Evolutionary conservation across 2,329 filamentous ascomycete genomes (phyloP).

Genomic region (Pezicula radicicola): DNA sequence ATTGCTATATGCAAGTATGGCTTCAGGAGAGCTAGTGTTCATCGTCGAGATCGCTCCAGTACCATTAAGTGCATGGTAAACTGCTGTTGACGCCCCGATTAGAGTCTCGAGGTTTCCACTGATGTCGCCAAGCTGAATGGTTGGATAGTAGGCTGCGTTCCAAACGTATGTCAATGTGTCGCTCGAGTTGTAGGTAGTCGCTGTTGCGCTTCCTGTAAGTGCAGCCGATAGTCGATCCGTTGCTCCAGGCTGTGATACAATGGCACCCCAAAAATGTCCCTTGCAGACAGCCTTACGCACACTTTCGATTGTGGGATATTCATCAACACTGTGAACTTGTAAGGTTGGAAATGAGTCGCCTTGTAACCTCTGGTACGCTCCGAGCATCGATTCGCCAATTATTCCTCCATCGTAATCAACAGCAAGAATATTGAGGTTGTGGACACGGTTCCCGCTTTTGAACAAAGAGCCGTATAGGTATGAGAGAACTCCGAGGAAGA

Average conservation of each 20-base stretch:
- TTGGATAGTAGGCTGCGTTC: conserved; percentile 34
- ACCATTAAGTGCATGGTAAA: conserved; percentile 16
- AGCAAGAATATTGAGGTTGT: conserved; percentile 49
- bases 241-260: conserved; percentile 30
- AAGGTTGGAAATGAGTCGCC: conserved; percentile 30
- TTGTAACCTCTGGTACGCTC: conserved; percentile 30
- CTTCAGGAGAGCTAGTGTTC: conserved; percentile 20
- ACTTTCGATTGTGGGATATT: conserved; percentile 25
- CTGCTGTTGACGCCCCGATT: conserved; percentile 13
- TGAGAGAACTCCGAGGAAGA: conserved; percentile 20
- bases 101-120: conserved; percentile 26
- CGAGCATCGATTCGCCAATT: conserved; percentile 29
- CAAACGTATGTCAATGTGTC: conserved; percentile 33
- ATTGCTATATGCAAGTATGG: conserved; percentile 30
- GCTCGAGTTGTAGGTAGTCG: conserved; percentile 28
- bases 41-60: conserved; percentile 15
- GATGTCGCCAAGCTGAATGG: conserved; percentile 26
- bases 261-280: conserved; percentile 34
- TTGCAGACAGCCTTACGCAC: conserved; percentile 33
- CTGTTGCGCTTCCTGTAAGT: conserved; percentile 20
- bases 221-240: conserved; percentile 28
- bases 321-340: conserved; percentile 18
- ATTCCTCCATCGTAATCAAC: conserved; percentile 61
- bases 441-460: conserved; percentile 27
- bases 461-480: conserved; percentile 34